Conservation (phyloP, 2,329 filamentous ascomycete species). For the Colletotrichum sp. region DNA sequence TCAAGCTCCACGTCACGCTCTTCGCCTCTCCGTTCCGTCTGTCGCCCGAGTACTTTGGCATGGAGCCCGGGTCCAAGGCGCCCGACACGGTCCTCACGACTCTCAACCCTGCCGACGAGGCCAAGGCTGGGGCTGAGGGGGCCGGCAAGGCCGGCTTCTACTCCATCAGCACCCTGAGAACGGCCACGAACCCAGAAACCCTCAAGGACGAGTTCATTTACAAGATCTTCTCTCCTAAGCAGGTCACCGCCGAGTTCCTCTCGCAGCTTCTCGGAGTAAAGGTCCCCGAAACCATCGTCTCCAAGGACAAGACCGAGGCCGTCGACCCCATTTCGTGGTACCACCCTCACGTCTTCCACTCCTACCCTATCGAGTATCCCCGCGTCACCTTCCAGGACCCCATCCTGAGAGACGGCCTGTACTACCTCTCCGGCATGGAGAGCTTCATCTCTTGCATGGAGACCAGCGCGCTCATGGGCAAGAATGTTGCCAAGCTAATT, state of each 20-base stretch:
- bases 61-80: constrained; percentile 59
- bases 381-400: constrained; percentile 87
- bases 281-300: constrained; percentile 47
- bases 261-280: constrained; percentile 54
- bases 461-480: constrained; percentile 90
- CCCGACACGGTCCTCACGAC: constrained; percentile 87
- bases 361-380: constrained; percentile 86
- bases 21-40: constrained; percentile 80
- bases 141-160: constrained; percentile 82
- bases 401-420: constrained; percentile 69
- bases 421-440: constrained; percentile 80
- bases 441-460: constrained; percentile 98
- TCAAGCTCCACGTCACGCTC: constrained; percentile 85
- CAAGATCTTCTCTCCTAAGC: constrained; percentile 68
- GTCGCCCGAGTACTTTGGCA: constrained; percentile 74
- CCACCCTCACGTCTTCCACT: constrained; percentile 77
- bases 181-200: constrained; percentile 65
- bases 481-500: constrained; percentile 78
- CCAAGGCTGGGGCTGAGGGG: constrained; percentile 55
- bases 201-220: constrained; percentile 61
- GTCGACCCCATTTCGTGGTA: constrained; percentile 74
- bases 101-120: constrained; percentile 64
- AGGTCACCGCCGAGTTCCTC: constrained; percentile 58
- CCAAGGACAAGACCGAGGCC: constrained; percentile 29
- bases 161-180: constrained; percentile 78